Percentiles rank a stretch among this genome's conserved stretches.
Evolutionary conservation across 2,329 filamentous ascomycete genomes (phyloP).

Genomic region (Cladosporium velox): DNA sequence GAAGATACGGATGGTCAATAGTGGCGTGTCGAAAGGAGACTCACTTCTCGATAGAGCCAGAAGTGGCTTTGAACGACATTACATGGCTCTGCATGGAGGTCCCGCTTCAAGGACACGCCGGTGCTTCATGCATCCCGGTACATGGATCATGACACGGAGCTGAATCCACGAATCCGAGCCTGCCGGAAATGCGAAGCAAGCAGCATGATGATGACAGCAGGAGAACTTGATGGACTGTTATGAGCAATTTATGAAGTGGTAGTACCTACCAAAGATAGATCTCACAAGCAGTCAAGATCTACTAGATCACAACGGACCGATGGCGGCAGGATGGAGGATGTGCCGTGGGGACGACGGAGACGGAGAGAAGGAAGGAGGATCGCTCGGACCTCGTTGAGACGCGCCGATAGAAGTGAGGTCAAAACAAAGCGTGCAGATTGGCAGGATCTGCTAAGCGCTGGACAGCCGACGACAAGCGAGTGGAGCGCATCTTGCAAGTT

Average conservation of each 20-base stretch:
- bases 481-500: not conserved
- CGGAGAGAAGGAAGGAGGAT: conserved; percentile 7
- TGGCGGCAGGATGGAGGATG: not conserved
- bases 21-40: not conserved
- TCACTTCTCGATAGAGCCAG: not conserved
- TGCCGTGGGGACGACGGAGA: not conserved
- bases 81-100: not conserved
- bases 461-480: not conserved
- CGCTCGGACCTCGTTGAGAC: conserved; percentile 1
- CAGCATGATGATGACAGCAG: not conserved
- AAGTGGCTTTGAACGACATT: not conserved
- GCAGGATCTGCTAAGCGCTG: not conserved
- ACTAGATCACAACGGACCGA: not conserved
- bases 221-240: not conserved
- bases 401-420: conserved; percentile 10
- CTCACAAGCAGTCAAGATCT: not conserved
- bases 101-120: not conserved
- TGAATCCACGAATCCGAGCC: not conserved
- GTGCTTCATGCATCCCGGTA: not conserved
- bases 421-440: conserved; percentile 8
- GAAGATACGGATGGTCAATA: not conserved
- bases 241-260: not conserved
- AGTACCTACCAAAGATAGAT: not conserved
- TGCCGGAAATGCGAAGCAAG: not conserved
- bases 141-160: not conserved